A percentile compares a stretch with the other conserved stretches of the same genome.
phyloP scores from a whole-genome alignment of 805 yeast genomes.

The Clavispora vitiphila region DNA sequence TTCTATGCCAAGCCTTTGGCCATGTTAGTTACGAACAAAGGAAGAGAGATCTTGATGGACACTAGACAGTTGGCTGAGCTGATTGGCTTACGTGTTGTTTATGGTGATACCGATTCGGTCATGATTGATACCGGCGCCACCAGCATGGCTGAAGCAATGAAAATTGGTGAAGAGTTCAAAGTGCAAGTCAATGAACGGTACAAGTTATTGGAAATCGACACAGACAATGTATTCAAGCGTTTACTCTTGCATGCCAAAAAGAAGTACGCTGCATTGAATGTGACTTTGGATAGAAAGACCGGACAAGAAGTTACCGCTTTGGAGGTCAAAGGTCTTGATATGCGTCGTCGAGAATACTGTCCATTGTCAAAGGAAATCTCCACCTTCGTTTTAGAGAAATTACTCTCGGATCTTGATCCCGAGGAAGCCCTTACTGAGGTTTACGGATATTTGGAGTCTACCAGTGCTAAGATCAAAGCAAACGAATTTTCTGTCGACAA shows the following conservation, averaged over 20 bases:
- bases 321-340: slow-evolving; percentile 94
- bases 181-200: slow-evolving; percentile 83
- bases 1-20: slow-evolving; percentile 96
- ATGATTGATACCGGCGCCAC: slow-evolving; percentile 91
- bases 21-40: slow-evolving; percentile 89
- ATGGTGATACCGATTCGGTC: slow-evolving; percentile 98
- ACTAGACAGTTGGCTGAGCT: slow-evolving; percentile 91
- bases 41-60: slow-evolving; percentile 90
- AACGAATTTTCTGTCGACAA: slow-evolving; percentile 63
- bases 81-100: slow-evolving; percentile 76
- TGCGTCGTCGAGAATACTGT: slow-evolving; percentile 95
- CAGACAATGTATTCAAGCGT: slow-evolving; percentile 86
- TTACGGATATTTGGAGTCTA: slow-evolving; percentile 63
- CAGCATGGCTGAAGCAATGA: slow-evolving; percentile 64
- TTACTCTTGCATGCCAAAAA: slow-evolving; percentile 88
- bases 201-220: slow-evolving; percentile 83
- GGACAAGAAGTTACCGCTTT: slow-evolving; percentile 48
- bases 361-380: slow-evolving; percentile 88
- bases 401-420: slow-evolving; percentile 69
- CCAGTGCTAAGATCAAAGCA: slow-evolving; percentile 51
- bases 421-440: slow-evolving; percentile 70
- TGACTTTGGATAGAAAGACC: slow-evolving; percentile 46
- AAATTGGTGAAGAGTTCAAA: slow-evolving; percentile 83
- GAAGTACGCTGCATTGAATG: slow-evolving; percentile 91
- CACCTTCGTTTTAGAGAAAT: slow-evolving; percentile 61